Percentiles rank a stretch among this genome's conserved stretches.
phyloP scores from a whole-genome alignment of 179 eudicot species.

The Gypsophila paniculata region DNA sequence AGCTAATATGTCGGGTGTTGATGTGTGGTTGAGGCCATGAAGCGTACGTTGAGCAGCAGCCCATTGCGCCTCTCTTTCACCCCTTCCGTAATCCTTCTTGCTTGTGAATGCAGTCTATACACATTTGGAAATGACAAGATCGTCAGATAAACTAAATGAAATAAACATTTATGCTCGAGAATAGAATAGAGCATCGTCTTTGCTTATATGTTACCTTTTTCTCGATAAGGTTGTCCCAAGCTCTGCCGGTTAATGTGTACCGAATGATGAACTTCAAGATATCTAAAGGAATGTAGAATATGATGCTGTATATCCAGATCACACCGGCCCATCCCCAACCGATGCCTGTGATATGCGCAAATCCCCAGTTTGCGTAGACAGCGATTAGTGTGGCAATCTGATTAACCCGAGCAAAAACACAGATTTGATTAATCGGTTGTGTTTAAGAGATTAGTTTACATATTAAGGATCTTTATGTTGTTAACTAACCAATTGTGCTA shows the following conservation, averaged over 20 bases:
- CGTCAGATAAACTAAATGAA: neutral
- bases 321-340: constrained; percentile 98
- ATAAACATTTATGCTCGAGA: neutral
- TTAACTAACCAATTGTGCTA: constrained; percentile 75
- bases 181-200: neutral
- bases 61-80: constrained; percentile 95
- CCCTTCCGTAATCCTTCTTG: constrained; percentile 75
- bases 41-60: constrained; percentile 74
- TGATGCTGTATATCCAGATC: constrained; percentile 64
- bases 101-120: constrained; percentile 73
- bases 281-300: constrained; percentile 66
- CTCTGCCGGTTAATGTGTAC: constrained; percentile 60
- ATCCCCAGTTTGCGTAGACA: constrained; percentile 71
- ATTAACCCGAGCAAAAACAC: neutral
- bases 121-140: neutral
- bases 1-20: constrained; percentile 37
- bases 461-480: neutral
- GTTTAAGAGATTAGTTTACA: neutral
- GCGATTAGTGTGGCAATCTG: constrained; percentile 78
- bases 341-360: constrained; percentile 57
- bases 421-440: neutral
- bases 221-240: constrained; percentile 63
- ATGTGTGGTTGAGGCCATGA: constrained; percentile 68
- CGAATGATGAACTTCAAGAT: constrained; percentile 58
- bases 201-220: constrained; percentile 36